Percentiles rank a stretch among this genome's conserved stretches.
These are phyloP conservation scores for Corynascus novoguineensis DNA, from an alignment of 495 filamentous ascomycete genomes.

Conservation along the genomic window DNA sequence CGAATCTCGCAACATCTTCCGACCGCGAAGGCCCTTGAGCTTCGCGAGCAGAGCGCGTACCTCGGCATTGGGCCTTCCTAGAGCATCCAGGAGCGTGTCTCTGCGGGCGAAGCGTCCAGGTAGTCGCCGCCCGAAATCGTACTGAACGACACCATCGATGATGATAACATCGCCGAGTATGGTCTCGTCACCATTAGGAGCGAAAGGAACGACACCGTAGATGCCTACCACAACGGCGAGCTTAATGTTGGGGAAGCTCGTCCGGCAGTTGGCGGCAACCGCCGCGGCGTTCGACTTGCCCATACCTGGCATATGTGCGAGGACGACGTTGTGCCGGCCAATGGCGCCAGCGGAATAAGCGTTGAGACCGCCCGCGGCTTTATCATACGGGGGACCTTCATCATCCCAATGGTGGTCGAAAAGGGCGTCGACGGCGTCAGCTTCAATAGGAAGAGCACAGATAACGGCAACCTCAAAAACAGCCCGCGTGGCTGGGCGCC, in stretches of 20 bases:
- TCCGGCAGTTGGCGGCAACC: conserved; percentile 23
- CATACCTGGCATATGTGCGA: conserved; percentile 30
- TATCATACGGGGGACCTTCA: conserved; percentile 11
- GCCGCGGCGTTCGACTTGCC: conserved; percentile 30
- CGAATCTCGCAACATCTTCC: conserved; percentile 9
- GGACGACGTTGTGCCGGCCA: conserved; percentile 34
- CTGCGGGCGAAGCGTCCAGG: conserved; percentile 31
- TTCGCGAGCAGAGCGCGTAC: conserved; percentile 23
- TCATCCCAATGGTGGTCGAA: conserved; percentile 26
- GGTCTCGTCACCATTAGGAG: conserved; percentile 1
- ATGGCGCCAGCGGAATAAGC: too few relatives aligned
- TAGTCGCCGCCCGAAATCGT: conserved; percentile 13
- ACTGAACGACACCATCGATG: too few relatives aligned
- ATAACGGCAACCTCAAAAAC: conserved; percentile 18
- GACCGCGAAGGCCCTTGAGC: background rate
- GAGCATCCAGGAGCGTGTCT: conserved; percentile 25
- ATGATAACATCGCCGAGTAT: conserved; percentile 44
- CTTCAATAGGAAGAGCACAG: conserved; percentile 16
- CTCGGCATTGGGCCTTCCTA: conserved; percentile 27
- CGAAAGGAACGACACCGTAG: conserved; percentile 26
- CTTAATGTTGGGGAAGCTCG: conserved; percentile 28
- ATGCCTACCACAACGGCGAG: conserved; percentile 29
- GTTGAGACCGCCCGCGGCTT: conserved; percentile 21
- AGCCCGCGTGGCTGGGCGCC: background rate
- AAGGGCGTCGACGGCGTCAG: conserved; percentile 29